Conservation (phyloP, 257 asterid genomes). For the Anisodus tanguticus region DNA sequence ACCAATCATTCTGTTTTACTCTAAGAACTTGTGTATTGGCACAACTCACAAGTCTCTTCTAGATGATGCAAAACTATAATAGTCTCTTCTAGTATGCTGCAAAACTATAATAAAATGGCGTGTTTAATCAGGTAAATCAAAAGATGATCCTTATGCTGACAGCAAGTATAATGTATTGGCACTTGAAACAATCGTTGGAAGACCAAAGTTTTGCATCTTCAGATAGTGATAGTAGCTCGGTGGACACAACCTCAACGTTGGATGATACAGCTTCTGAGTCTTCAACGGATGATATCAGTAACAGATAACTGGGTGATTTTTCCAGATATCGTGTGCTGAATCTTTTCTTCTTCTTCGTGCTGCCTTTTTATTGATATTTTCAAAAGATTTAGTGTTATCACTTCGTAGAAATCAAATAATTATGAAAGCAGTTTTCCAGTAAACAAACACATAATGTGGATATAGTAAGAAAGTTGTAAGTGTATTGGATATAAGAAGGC, state of each 20-base stretch:
- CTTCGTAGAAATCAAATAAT: constrained; percentile 40
- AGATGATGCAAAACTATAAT: neutral
- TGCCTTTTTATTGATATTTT: neutral
- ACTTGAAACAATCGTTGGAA: constrained; percentile 48
- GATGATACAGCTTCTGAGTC: constrained; percentile 91
- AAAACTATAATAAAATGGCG: neutral
- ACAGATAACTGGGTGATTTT: constrained; percentile 48
- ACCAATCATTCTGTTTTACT: neutral
- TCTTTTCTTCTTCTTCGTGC: neutral
- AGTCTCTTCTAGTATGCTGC: neutral
- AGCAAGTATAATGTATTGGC: constrained; percentile 79
- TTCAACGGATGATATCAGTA: constrained; percentile 63
- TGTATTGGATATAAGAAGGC: constrained; percentile 47
- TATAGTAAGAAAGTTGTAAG: constrained; percentile 34
- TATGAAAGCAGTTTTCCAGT: constrained; percentile 12
- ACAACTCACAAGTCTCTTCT: constrained; percentile 9
- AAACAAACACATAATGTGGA: constrained; percentile 1
- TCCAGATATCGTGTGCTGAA: neutral
- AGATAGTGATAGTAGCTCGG: constrained; percentile 44
- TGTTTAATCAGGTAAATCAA: constrained; percentile 59
- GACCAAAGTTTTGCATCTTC: constrained; percentile 40
- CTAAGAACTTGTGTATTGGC: neutral
- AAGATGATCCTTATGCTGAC: constrained; percentile 79
- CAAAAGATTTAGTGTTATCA: constrained; percentile 35
- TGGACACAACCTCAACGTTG: constrained; percentile 53